Base-by-base conservation (phyloP, 139 green algal genomes). In the Yamagishiella unicocca region DNA sequence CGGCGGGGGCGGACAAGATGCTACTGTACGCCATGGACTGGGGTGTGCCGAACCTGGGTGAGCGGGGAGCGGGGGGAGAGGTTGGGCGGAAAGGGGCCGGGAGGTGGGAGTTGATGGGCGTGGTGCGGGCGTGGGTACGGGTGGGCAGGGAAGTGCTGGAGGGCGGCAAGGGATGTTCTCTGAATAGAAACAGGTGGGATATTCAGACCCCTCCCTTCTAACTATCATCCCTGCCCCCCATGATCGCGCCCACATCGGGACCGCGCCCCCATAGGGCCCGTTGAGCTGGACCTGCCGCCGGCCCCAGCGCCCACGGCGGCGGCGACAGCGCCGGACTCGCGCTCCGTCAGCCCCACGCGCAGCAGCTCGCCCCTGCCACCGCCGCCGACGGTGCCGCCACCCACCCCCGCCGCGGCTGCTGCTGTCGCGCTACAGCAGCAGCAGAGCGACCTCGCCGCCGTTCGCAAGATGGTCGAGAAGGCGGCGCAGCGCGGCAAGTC, bases 401-500 rank as follows among this genome's bases (percentile, higher is more conserved):
- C 77, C 24, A 72, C 77, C 9, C 55, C 77, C 53, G 61, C 79
- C 61, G 55, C 38, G 14, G 61, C 79, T 14, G 40, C 61, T 22
- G n/a, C 61, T 0, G 61, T 42, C 3, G 40, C 79, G 38, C 27
- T 46, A n/a, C 61, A 64, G 61, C 79, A 85, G 43, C 61, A 64
- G 61, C 79, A 85, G 38, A 42, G 22, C 46, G 79, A 85, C 61
- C 62, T 85, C 27, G 79, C 79, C 19, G 79, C 61, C 0, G 42
- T 85, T n/a, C 61, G 79, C 1, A 55, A 50, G 61, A 61, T 75
- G 40, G 79, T 85, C 38, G 79, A 85, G 79, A 85, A 85, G 79
- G 79, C 79, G 29, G 79, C 79, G 40, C 79, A 85, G 61, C 55
- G 79, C 4, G 79, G 17, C 61, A 85, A 75, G 38, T 17, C 40